Percentiles rank a stretch among this genome's conserved stretches.
phyloP scores from a whole-genome alignment of 31 red algal genomes.

The Endocladia muricata region DNA sequence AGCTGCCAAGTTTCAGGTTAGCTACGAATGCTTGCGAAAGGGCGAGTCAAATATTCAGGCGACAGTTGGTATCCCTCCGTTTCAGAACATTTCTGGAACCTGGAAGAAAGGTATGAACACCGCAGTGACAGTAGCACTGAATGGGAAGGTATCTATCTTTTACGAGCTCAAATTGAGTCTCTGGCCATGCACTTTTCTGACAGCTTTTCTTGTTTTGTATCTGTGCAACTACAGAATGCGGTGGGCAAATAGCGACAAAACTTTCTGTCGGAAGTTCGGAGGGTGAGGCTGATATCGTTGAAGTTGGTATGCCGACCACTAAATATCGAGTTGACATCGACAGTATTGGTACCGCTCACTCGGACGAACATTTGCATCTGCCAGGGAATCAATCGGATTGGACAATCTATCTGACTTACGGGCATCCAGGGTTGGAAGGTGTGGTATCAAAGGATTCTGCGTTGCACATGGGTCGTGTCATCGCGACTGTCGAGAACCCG shows the following conservation, averaged over 20 bases:
- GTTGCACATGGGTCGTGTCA: slow-evolving; percentile 59
- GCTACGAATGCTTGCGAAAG: slow-evolving; percentile 63
- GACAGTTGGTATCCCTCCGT: slow-evolving; percentile 68
- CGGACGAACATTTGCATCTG: slow-evolving; percentile 69
- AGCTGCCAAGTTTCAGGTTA: slow-evolving; percentile 40
- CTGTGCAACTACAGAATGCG: no score
- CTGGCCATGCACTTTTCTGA: slow-evolving; percentile 1
- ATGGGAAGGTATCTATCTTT: no score
- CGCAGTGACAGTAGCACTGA: no score
- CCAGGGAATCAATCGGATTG: slow-evolving; percentile 71
- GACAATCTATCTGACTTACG: slow-evolving; percentile 46
- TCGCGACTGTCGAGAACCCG: slow-evolving; percentile 55
- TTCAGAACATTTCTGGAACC: slow-evolving; percentile 57
- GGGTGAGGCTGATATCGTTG: slow-evolving; percentile 49
- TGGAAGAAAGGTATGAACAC: slow-evolving; percentile 63
- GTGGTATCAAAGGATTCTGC: slow-evolving; percentile 32
- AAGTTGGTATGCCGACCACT: slow-evolving; percentile 50
- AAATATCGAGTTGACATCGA: slow-evolving; percentile 58
- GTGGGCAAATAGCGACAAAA: slow-evolving; percentile 50
- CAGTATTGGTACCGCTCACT: slow-evolving; percentile 63
- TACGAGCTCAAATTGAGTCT: no score
- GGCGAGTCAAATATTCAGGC: slow-evolving; percentile 45
- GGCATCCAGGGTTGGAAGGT: not conserved
- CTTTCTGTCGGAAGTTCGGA: slow-evolving; percentile 35
- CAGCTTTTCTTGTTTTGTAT: not conserved